A percentile compares a stretch with the other conserved stretches of the same genome.
These are phyloP conservation scores for Rosa multiflora DNA, from an alignment of 306 rosid species.

Conservation along the genomic window DNA sequence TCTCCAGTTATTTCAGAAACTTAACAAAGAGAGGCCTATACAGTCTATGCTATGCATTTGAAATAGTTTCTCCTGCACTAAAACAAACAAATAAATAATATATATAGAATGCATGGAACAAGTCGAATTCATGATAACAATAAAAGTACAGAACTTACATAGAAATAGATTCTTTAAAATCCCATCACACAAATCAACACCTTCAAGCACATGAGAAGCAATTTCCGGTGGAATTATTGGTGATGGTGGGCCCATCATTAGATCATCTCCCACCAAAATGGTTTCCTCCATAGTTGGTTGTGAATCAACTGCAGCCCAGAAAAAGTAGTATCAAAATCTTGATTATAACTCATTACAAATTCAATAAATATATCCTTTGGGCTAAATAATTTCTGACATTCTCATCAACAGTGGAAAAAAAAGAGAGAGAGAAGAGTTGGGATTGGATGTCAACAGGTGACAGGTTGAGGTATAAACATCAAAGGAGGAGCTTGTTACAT, in stretches of 20 bases:
- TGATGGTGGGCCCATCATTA: slow-evolving; percentile 91
- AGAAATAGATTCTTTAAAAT: slow-evolving; percentile 55
- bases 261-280: slow-evolving; percentile 90
- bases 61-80: neutral
- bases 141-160: slow-evolving; percentile 47
- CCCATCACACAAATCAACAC: slow-evolving; percentile 72
- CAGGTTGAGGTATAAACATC: neutral
- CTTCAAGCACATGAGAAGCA: slow-evolving; percentile 91
- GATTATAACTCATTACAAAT: neutral
- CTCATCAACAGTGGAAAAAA: neutral
- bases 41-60: neutral
- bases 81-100: neutral
- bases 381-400: neutral
- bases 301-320: slow-evolving; percentile 73
- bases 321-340: slow-evolving; percentile 15
- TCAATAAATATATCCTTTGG: neutral
- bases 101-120: neutral
- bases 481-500: neutral
- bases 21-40: neutral
- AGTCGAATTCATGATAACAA: neutral
- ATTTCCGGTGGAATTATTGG: slow-evolving; percentile 89
- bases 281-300: slow-evolving; percentile 95
- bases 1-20: neutral
- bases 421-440: neutral
- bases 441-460: neutral